These are phyloP conservation scores for Kazachstania kunashirensis DNA, from an alignment of 805 yeast genomes.

Conservation along the genomic window DNA sequence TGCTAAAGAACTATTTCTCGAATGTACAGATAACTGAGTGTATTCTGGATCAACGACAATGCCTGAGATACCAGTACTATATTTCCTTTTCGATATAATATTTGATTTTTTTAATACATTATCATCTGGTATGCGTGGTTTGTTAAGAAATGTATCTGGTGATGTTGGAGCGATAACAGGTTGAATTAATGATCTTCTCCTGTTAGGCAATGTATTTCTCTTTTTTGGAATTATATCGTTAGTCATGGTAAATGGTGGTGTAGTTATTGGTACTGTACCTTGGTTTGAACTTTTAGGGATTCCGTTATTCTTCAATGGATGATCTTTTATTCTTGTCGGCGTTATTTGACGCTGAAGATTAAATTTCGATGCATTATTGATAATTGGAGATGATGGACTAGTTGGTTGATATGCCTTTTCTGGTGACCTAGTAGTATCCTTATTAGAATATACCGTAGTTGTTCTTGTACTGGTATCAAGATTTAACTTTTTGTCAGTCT, in stretches of 20 bases:
- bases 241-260: background rate
- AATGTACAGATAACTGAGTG: constrained; percentile 10
- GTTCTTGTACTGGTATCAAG: constrained; percentile 31
- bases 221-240: constrained; percentile 1
- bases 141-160: background rate
- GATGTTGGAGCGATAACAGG: constrained; percentile 19
- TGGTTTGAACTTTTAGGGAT: background rate
- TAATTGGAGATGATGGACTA: constrained; percentile 7
- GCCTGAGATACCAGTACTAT: background rate
- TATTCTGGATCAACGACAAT: constrained; percentile 2
- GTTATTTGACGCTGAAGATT: constrained; percentile 12
- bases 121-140: background rate
- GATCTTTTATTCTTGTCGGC: constrained; percentile 12
- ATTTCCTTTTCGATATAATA: background rate
- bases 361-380: constrained; percentile 3
- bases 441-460: constrained; percentile 1
- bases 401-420: background rate
- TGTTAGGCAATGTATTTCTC: constrained; percentile 7
- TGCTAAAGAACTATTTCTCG: constrained; percentile 11
- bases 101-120: background rate
- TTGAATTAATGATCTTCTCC: constrained; percentile 23
- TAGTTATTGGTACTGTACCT: background rate
- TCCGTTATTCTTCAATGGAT: constrained; percentile 10
- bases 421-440: background rate
- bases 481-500: constrained; percentile 27